A percentile compares a stretch with the other conserved stretches of the same genome.
Conservation (phyloP, 2,329 filamentous ascomycete species). For the Chrysosporium keratinophilum region DNA sequence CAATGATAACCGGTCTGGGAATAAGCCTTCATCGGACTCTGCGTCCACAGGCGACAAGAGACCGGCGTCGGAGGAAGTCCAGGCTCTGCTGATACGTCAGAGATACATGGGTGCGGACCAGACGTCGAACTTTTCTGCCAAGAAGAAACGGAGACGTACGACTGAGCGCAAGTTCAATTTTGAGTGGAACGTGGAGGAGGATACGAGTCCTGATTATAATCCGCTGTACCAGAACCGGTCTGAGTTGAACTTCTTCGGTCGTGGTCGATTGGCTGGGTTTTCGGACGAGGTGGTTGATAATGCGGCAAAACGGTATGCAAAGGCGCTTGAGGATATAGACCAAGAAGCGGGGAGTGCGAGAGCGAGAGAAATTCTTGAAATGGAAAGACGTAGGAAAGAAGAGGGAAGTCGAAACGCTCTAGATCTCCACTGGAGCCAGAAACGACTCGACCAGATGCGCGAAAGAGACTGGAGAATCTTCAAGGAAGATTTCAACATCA, state of each 20-base stretch:
- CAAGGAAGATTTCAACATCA: constrained; percentile 97
- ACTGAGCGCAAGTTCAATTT: constrained; percentile 98
- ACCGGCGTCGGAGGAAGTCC: constrained; percentile 47
- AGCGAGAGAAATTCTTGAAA: constrained; percentile 71
- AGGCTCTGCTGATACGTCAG: constrained; percentile 63
- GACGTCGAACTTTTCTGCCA: constrained; percentile 82
- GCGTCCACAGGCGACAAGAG: constrained; percentile 32
- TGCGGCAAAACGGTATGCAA: constrained; percentile 48
- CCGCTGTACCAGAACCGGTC: constrained; percentile 62
- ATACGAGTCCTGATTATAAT: constrained; percentile 76
- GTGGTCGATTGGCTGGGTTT: constrained; percentile 58
- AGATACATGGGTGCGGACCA: constrained; percentile 87
- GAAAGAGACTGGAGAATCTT: constrained; percentile 98
- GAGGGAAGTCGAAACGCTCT: constrained; percentile 61
- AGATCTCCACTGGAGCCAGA: constrained; percentile 93
- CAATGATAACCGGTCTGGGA: constrained; percentile 39
- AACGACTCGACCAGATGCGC: constrained; percentile 83
- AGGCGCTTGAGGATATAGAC: constrained; percentile 64
- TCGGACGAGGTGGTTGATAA: constrained; percentile 47
- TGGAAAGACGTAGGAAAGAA: constrained; percentile 68
- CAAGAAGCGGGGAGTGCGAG: constrained; percentile 63
- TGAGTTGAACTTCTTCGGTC: constrained; percentile 59
- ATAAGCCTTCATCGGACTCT: constrained; percentile 14
- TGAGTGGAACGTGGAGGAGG: constrained; percentile 91
- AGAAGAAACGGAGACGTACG: constrained; percentile 88